A percentile compares a stretch with the other conserved stretches of the same genome.
Conservation (phyloP, 306 rosid genomes). For the Vachellia pachyceras region DNA sequence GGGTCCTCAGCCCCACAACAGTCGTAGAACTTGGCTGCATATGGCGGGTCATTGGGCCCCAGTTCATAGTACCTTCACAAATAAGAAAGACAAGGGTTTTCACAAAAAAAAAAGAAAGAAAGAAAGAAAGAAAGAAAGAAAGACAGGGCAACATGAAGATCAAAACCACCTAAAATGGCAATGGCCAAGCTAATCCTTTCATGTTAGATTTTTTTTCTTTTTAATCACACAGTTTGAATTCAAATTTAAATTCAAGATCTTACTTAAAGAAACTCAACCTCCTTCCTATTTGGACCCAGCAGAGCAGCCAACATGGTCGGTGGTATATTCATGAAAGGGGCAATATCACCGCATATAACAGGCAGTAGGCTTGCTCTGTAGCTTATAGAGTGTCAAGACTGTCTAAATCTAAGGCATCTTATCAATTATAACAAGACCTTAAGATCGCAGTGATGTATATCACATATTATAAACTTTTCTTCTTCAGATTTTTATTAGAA, state of each 20-base stretch:
- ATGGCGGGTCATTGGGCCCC: slow-evolving; percentile 68
- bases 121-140: no score
- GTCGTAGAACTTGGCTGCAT: slow-evolving; percentile 85
- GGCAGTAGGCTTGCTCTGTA: background rate
- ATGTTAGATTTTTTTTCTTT: background rate
- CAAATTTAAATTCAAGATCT: background rate
- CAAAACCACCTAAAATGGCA: background rate
- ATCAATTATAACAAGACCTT: background rate
- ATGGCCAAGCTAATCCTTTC: background rate
- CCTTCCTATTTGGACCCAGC: background rate
- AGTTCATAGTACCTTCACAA: slow-evolving; percentile 62
- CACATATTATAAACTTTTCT: background rate
- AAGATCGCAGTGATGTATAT: background rate
- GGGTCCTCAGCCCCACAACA: slow-evolving; percentile 97
- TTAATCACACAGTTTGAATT: background rate
- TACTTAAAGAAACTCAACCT: background rate
- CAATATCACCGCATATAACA: slow-evolving; percentile 4
- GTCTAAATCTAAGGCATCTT: slow-evolving; percentile 23
- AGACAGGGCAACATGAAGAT: background rate
- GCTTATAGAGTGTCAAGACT: background rate
- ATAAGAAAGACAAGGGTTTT: slow-evolving; percentile 23
- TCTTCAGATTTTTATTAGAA: slow-evolving; percentile 7
- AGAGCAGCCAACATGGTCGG: background rate
- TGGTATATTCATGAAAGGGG: background rate
- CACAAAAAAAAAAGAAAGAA: no score